Percentiles rank a stretch among this genome's conserved stretches.
These are phyloP conservation scores for Colletotrichum magnum DNA, from an alignment of 2,329 filamentous ascomycete genomes.

Conservation along the genomic window DNA sequence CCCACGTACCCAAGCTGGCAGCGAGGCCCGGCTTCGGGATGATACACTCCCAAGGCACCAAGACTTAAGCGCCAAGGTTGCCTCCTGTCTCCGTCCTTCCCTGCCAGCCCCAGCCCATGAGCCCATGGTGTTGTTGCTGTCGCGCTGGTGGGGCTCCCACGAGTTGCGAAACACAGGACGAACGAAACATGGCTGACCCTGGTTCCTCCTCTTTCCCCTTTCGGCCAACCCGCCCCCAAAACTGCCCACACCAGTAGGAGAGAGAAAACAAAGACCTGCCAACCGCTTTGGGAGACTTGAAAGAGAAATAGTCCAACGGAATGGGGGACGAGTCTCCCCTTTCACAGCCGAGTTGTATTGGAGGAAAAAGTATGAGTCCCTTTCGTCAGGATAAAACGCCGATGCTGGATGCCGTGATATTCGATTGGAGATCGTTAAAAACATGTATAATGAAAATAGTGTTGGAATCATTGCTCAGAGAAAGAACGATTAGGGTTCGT, in stretches of 20 bases:
- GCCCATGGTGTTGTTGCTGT: constrained; percentile 7
- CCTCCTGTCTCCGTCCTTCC: constrained; percentile 24
- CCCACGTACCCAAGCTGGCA: constrained; percentile 17
- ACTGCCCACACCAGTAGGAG: neutral
- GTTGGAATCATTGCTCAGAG: constrained; percentile 32
- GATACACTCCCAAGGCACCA: constrained; percentile 25
- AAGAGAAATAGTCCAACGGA: constrained; percentile 2
- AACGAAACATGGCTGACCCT: constrained; percentile 24
- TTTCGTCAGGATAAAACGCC: constrained; percentile 38
- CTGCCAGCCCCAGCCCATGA: constrained; percentile 11
- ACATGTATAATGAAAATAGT: constrained; percentile 31
- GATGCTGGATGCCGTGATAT: constrained; percentile 42
- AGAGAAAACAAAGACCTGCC: constrained; percentile 9
- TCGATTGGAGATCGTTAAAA: constrained; percentile 33
- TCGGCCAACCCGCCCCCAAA: constrained; percentile 2
- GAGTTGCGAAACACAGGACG: constrained; percentile 31
- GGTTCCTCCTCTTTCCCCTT: neutral
- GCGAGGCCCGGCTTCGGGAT: constrained; percentile 34
- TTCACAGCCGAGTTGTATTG: neutral
- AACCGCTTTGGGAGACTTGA: constrained; percentile 21
- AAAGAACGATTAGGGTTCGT: constrained; percentile 32
- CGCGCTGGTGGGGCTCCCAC: neutral
- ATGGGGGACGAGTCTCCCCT: neutral
- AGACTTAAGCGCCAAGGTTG: constrained; percentile 15
- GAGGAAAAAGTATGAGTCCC: constrained; percentile 4